Percentiles rank a stretch among this genome's conserved stretches.
Conservation (phyloP, 2,329 filamentous ascomycete species). For the Aspergillus pseudoviridinutans region DNA sequence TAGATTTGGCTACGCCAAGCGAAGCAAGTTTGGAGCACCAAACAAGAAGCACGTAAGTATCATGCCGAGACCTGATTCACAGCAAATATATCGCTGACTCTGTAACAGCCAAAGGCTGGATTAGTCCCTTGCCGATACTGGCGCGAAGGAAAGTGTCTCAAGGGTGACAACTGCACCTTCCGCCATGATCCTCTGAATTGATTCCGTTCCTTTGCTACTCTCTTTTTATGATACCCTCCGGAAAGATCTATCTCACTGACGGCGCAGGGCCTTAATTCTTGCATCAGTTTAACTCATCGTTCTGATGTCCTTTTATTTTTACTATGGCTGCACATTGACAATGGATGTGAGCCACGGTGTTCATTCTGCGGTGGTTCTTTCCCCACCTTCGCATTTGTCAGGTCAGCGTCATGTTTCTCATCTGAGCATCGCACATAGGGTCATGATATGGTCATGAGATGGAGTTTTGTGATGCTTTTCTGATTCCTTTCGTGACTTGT, state of each 20-base stretch:
- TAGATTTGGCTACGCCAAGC: constrained; percentile 30
- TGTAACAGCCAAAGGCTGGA: constrained; percentile 39
- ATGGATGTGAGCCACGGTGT: not conserved
- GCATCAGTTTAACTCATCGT: not conserved
- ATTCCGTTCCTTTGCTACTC: constrained; percentile 1
- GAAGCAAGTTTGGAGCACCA: constrained; percentile 30
- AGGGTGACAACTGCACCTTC: constrained; percentile 51
- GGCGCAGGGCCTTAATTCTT: not conserved
- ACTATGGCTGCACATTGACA: not conserved
- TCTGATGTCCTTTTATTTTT: not conserved
- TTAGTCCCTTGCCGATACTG: constrained; percentile 51
- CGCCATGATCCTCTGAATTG: constrained; percentile 38
- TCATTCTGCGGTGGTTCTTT: not conserved
- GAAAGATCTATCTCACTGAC: not conserved
- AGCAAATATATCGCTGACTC: constrained; percentile 8
- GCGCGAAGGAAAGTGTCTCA: constrained; percentile 51
- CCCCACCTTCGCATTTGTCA: not conserved
- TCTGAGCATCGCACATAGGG: not conserved
- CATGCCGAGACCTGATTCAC: not conserved
- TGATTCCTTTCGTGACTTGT: not conserved
- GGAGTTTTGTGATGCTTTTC: not conserved
- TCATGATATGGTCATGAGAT: not conserved
- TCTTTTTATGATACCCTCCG: constrained; percentile 15
- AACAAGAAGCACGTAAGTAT: constrained; percentile 37
- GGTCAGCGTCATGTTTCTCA: not conserved